A percentile compares a stretch with the other conserved stretches of the same genome.
Conservation (phyloP, 805 yeast genomes). For the Candida ulmi region DNA sequence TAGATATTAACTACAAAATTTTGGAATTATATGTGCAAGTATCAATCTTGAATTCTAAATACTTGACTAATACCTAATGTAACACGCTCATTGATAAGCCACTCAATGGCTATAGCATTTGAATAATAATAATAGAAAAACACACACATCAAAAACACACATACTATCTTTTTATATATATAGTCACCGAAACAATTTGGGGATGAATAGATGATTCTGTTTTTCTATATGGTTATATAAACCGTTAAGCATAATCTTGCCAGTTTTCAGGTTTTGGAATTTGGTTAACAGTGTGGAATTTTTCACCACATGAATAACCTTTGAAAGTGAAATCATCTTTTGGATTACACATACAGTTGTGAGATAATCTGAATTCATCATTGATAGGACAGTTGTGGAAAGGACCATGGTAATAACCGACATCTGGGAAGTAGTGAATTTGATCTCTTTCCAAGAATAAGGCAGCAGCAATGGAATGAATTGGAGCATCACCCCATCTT, state of each 20-base stretch:
- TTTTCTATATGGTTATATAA: too few species aligned
- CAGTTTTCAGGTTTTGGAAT: constrained; percentile 62
- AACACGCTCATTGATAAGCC: too few species aligned
- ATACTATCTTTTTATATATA: too few species aligned
- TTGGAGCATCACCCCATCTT: constrained; percentile 93
- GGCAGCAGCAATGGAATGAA: constrained; percentile 73
- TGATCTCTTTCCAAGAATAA: constrained; percentile 51
- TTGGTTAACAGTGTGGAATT: constrained; percentile 50
- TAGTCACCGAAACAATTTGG: too few species aligned
- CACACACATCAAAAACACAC: too few species aligned
- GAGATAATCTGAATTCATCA: constrained; percentile 48
- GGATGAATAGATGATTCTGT: too few species aligned
- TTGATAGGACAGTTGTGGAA: constrained; percentile 77
- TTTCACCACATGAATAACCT: constrained; percentile 68
- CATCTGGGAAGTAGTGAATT: constrained; percentile 66
- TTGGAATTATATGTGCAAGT: too few species aligned
- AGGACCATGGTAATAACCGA: constrained; percentile 77
- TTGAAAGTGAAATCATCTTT: constrained; percentile 72
- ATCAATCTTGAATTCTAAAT: too few species aligned
- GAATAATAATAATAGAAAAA: too few species aligned
- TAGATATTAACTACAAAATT: too few species aligned
- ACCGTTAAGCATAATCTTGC: constrained; percentile 49
- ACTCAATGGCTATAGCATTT: too few species aligned
- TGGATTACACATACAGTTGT: constrained; percentile 74
- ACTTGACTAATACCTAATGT: too few species aligned